Evolutionary conservation across 1,284 basidiomycete species (phyloP), one percentile per base, ranked within the genome.

Genomic region (Garcileccinum viscosum): DNA sequence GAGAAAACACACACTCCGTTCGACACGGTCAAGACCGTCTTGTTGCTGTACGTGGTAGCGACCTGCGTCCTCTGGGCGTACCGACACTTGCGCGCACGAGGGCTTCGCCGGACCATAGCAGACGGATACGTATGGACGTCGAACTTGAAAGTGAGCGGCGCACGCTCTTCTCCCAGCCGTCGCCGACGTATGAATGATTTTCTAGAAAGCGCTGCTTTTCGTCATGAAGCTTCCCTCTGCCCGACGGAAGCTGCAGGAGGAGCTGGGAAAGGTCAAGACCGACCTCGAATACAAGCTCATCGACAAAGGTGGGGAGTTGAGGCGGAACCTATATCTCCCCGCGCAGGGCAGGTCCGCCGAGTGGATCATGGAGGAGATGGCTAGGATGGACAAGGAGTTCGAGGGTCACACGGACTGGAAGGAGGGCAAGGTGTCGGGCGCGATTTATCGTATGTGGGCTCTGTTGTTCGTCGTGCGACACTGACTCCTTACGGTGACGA

Each of bases 361-460:
- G 69, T 95, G 94, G 93, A 91, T 97, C 68, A 77, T 91, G 24
- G 84, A 85, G 7, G 93, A 96, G 77, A 95, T 95, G 91, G 85
- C 87, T 30, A 89, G 86, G 76, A 91, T 96, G 90, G 93, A 95
- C 78, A 81, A 76, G 33, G 88, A 90, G 71, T 75, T 86, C 66
- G 82, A 81, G 78, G 47, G 32, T 1, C 76, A 84, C 63, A 78
- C 84, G 2, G 85, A 89, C 70, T 98, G 90, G 92, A 89, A 84
- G 67, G 80, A 87, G 11, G 96, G 96, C 12, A 92, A 94, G 77
- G 84, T 97, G 8, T 94, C 92, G 56, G 95, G 95, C 8, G 93
- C 95, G 14, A 93, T 97, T 5, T 97, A 97, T 78, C 95, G 94
- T 92, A 82, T 81, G 88, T 85, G 66, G 44, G n/a, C n/a, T n/a